Percentiles rank a stretch among this genome's conserved stretches.
Evolutionary conservation across 108 stramenopile genomes (phyloP).

Genomic region (Discostella stelligeroides): DNA sequence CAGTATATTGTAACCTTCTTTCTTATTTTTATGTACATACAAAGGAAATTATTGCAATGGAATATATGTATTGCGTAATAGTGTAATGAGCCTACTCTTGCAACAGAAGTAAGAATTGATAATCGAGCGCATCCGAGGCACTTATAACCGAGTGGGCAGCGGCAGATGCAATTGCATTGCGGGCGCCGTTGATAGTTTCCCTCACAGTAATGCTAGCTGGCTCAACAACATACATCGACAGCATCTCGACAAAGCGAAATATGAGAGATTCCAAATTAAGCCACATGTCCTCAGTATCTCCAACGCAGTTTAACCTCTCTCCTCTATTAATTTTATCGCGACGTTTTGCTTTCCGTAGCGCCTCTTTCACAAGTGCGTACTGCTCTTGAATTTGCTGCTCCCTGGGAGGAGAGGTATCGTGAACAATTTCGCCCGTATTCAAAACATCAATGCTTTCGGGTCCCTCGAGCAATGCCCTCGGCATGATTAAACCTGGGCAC

Average conservation of each 20-base stretch:
- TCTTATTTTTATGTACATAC: no score
- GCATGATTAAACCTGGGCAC: conserved; percentile 18
- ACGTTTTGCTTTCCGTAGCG: conserved; percentile 33
- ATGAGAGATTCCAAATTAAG: conserved; percentile 29
- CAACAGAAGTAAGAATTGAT: conserved; percentile 36
- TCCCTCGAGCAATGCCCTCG: conserved; percentile 4
- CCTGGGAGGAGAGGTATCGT: conserved; percentile 14
- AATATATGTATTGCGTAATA: no score
- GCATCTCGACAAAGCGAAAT: conserved; percentile 43
- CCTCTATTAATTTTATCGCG: conserved; percentile 24
- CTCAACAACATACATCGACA: conserved; percentile 38
- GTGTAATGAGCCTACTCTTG: conserved; percentile 23
- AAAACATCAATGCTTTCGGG: conserved; percentile 17
- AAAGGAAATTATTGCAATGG: no score
- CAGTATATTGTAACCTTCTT: no score
- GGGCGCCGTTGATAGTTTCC: conserved; percentile 20
- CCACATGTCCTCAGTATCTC: conserved; percentile 32
- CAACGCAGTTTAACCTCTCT: conserved; percentile 9
- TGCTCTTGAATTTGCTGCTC: conserved; percentile 21
- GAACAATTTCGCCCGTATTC: conserved; percentile 28
- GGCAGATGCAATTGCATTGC: conserved; percentile 29
- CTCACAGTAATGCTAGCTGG: conserved; percentile 28
- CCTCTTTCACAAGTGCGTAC: conserved; percentile 29
- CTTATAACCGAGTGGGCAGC: conserved; percentile 43
- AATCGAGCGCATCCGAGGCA: conserved; percentile 46